These are phyloP conservation scores for Sporothrix globosa DNA, from an alignment of 2,329 filamentous ascomycete species.

Conservation along the genomic window DNA sequence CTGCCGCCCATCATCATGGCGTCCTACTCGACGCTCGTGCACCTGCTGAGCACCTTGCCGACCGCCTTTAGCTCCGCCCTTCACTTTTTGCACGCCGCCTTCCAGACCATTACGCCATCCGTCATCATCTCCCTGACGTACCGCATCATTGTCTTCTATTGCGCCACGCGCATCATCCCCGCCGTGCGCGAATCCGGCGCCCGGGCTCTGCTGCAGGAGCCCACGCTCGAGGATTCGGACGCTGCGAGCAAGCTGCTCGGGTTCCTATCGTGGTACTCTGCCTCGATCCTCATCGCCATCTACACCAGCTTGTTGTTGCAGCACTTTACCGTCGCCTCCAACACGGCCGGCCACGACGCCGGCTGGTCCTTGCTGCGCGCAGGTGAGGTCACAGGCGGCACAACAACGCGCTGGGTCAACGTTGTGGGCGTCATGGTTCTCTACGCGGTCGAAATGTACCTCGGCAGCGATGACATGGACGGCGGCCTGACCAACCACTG, in stretches of 20 bases:
- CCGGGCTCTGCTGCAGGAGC: constrained; percentile 79
- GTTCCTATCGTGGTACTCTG: constrained; percentile 90
- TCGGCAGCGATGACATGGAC: constrained; percentile 81
- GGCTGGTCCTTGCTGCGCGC: constrained; percentile 86
- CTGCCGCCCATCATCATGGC: constrained; percentile 98
- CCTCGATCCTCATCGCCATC: constrained; percentile 90
- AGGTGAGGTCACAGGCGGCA: constrained; percentile 73
- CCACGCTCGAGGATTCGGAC: constrained; percentile 81
- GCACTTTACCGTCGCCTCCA: constrained; percentile 75
- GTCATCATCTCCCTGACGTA: constrained; percentile 95
- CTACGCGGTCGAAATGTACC: constrained; percentile 87
- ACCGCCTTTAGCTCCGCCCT: constrained; percentile 81
- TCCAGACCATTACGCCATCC: constrained; percentile 93
- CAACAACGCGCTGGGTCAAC: constrained; percentile 93
- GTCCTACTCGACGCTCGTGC: constrained; percentile 88
- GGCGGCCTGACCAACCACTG: constrained; percentile 75
- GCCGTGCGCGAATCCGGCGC: constrained; percentile 87
- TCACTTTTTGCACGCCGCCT: constrained; percentile 84
- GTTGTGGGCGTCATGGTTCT: constrained; percentile 84
- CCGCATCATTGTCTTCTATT: constrained; percentile 92
- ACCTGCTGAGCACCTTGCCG: constrained; percentile 80
- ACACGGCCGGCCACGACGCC: constrained; percentile 58
- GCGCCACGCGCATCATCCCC: constrained; percentile 92
- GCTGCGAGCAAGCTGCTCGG: constrained; percentile 78
- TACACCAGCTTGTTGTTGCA: constrained; percentile 96